phyloP scores from a whole-genome alignment of 768 basidiomycete species.

The Leucocoprinus sp. region DNA sequence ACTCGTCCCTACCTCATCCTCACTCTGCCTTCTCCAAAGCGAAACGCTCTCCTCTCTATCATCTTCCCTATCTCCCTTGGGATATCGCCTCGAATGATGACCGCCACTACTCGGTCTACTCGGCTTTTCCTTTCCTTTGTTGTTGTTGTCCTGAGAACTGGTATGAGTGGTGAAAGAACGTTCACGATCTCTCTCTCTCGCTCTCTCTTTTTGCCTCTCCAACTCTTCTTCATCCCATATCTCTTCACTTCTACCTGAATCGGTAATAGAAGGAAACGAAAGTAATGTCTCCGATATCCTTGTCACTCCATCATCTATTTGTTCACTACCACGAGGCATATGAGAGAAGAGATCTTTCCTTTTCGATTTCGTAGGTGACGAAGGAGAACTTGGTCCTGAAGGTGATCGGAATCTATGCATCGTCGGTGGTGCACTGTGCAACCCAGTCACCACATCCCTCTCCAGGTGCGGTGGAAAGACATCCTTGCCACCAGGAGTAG shows the following conservation, averaged over 20 bases:
- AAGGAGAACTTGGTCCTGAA: conserved; percentile 5
- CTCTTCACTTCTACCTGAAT: conserved; percentile 33
- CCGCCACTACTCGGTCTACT: too few species aligned
- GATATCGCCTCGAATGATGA: conserved; percentile 32
- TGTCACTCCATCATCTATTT: too few species aligned
- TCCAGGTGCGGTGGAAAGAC: conserved; percentile 23
- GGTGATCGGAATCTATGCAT: conserved; percentile 23
- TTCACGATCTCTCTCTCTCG: conserved; percentile 28
- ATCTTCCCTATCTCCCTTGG: conserved; percentile 39
- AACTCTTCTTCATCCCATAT: conserved; percentile 29
- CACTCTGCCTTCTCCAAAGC: conserved; percentile 32
- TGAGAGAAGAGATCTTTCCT: conserved; percentile 30
- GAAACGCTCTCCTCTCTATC: conserved; percentile 57
- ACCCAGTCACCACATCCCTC: conserved; percentile 21
- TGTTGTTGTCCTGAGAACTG: too few species aligned
- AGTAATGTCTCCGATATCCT: conserved; percentile 27
- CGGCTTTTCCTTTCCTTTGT: too few species aligned
- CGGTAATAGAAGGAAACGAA: conserved; percentile 46
- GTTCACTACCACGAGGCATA: too few species aligned
- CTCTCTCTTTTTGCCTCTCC: conserved; percentile 28
- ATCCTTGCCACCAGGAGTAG: conserved; percentile 20
- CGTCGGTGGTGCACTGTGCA: conserved; percentile 40
- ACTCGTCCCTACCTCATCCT: conserved; percentile 17
- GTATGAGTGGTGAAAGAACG: too few species aligned
- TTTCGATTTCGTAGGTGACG: background rate